Evolutionary conservation across 1,284 basidiomycete species (phyloP).

Genomic region (Cryptococcus sp.): DNA sequence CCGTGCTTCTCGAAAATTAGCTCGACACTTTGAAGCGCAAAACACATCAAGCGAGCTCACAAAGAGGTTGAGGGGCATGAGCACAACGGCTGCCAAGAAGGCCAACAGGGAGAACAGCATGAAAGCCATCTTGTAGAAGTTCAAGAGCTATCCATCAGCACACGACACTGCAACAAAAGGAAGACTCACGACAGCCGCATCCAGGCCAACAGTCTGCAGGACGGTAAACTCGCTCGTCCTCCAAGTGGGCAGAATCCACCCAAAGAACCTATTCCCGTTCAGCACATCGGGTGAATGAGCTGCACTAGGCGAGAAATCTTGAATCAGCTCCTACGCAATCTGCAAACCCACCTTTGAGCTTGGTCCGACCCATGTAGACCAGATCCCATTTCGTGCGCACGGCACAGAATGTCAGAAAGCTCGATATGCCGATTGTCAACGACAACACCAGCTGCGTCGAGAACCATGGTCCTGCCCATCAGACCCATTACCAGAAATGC

Average conservation of each 20-base stretch:
- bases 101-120: slow-evolving; percentile 80
- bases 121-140: slow-evolving; percentile 93
- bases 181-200: slow-evolving; percentile 76
- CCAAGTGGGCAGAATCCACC: slow-evolving; percentile 91
- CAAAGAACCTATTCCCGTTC: slow-evolving; percentile 58
- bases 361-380: slow-evolving; percentile 85
- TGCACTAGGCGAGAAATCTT: slow-evolving; percentile 39
- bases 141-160: slow-evolving; percentile 60
- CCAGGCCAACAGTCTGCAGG: slow-evolving; percentile 92
- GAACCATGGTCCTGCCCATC: slow-evolving; percentile 49
- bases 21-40: too few relatives aligned
- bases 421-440: slow-evolving; percentile 65
- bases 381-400: slow-evolving; percentile 80
- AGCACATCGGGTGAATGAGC: slow-evolving; percentile 33
- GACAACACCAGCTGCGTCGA: slow-evolving; percentile 82
- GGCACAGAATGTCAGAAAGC: slow-evolving; percentile 83
- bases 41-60: too few relatives aligned
- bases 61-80: slow-evolving; percentile 87
- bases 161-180: neutral
- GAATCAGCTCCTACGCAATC: neutral
- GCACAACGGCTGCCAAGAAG: slow-evolving; percentile 65
- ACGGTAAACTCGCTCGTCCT: slow-evolving; percentile 85
- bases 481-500: neutral
- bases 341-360: slow-evolving; percentile 69
- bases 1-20: slow-evolving; percentile 65